Conservation (phyloP, 768 basidiomycete genomes). For the Tylopilus felleus region DNA sequence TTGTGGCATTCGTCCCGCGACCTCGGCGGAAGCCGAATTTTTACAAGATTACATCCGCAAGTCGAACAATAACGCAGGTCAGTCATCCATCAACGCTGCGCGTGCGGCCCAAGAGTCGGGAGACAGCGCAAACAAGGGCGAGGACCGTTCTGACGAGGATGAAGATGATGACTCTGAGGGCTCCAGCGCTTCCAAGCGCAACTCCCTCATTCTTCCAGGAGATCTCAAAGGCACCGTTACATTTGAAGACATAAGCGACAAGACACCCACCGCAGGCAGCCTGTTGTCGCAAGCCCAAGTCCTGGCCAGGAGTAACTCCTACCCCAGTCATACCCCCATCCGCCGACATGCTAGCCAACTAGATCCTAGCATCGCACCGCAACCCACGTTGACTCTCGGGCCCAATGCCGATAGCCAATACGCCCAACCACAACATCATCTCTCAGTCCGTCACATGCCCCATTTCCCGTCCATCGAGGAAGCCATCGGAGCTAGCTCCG, state of each 20-base stretch:
- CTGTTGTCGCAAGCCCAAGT: constrained; percentile 76
- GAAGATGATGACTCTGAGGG: constrained; percentile 86
- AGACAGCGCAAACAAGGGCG: constrained; percentile 55
- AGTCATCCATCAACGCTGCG: constrained; percentile 71
- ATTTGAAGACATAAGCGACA: constrained; percentile 69
- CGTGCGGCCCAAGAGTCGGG: constrained; percentile 67
- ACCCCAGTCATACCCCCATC: constrained; percentile 70
- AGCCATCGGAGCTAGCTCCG: constrained; percentile 69
- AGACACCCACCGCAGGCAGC: constrained; percentile 80
- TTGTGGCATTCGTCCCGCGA: constrained; percentile 91
- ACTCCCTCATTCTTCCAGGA: constrained; percentile 63
- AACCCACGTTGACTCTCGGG: constrained; percentile 56
- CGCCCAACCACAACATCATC: constrained; percentile 42
- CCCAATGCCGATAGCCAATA: constrained; percentile 45
- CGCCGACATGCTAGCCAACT: constrained; percentile 63
- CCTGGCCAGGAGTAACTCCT: constrained; percentile 50
- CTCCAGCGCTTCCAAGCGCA: constrained; percentile 70
- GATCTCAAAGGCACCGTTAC: constrained; percentile 59
- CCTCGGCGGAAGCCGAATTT: constrained; percentile 87
- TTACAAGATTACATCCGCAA: constrained; percentile 90
- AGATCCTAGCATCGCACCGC: constrained; percentile 52
- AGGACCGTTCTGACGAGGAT: constrained; percentile 78
- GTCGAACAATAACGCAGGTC: constrained; percentile 81
- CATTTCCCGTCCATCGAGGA: constrained; percentile 87
- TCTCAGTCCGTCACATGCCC: constrained; percentile 72